Base-by-base conservation (phyloP, 768 basidiomycete species). In the Tulasnella sp. region DNA sequence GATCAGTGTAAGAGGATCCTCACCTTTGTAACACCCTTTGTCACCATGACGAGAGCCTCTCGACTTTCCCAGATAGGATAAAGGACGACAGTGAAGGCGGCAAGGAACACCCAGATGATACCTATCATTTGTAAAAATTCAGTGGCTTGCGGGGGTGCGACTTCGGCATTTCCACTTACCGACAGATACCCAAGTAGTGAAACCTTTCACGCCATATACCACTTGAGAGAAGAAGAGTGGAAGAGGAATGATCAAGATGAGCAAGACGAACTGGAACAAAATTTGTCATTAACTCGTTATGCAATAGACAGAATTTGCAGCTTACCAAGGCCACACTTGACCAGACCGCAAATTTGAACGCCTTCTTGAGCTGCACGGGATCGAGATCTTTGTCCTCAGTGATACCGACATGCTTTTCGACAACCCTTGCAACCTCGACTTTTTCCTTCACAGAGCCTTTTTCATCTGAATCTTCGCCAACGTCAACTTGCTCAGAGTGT, bases 51-150 rank as follows among this genome's bases (percentile, higher is more conserved):
- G 40, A 96, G 60, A 0, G 83, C 86, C 4, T 56, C 67, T 35
- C 86, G 69, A 47, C 83, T 87, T 69, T 96, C 91, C 67, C 73
- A 93, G 3, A 93, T 67, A 16, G 91, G 91, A 59, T 88, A 89
- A 12, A 93, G 20, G 16, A 92, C 86, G 37, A 89, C 85, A 5
- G 76, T 68, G 54, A 81, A 71, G 3, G 78, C 70, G 1, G 86
- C 89, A 45, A 72, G 68, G 65, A 92, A 91, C 19, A 81, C 70
- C 90, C 90, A 95, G 31, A 81, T 67, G 53, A 95, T 80, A 2
- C 84, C 82, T 28, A 51, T 51, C n/a, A n/a, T n/a, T n/a, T n/a
- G n/a, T n/a, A n/a, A n/a, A n/a, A n/a, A n/a, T n/a, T n/a, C n/a
- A n/a, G n/a, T n/a, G n/a, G n/a, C n/a, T n/a, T n/a, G n/a, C n/a